Percentiles rank a stretch among this genome's conserved stretches.
Conservation (phyloP, 1,284 basidiomycete genomes). For the Ceratobasidium sp. region DNA sequence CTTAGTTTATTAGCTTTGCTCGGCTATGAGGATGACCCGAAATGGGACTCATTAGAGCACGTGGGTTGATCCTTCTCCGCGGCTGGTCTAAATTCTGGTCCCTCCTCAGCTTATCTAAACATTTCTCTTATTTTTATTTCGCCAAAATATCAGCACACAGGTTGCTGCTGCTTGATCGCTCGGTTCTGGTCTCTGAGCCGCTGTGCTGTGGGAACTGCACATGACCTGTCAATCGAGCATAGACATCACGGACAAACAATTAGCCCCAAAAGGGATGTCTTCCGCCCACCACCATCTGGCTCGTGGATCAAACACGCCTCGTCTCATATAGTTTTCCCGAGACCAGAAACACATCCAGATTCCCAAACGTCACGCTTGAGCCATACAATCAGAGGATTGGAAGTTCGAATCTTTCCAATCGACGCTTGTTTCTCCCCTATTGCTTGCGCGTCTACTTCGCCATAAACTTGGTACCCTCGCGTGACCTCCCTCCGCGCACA, state of each 20-base stretch:
- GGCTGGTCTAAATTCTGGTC: too few relatives aligned
- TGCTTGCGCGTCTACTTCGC: constrained; percentile 13
- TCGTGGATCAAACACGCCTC: constrained; percentile 7
- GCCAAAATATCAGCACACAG: too few relatives aligned
- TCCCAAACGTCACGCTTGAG: background rate
- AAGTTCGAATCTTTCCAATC: background rate
- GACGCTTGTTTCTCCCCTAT: background rate
- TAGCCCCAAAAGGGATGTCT: background rate
- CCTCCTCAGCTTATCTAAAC: too few relatives aligned
- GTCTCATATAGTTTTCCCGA: constrained; percentile 17
- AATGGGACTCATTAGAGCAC: constrained; percentile 4
- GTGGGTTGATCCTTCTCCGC: background rate
- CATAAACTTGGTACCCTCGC: constrained; percentile 20
- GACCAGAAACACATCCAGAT: background rate
- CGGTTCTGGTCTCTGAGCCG: too few relatives aligned
- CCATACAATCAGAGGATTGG: background rate
- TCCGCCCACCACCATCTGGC: background rate
- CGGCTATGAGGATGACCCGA: background rate
- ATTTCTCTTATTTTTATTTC: too few relatives aligned
- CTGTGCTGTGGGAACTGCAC: too few relatives aligned
- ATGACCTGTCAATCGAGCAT: too few relatives aligned
- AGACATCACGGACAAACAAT: background rate
- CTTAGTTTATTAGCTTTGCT: background rate
- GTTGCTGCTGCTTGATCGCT: too few relatives aligned
- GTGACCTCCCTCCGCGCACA: constrained; percentile 23